Conservation (phyloP, 176 grass and related monocot genomes). For the Themeda triandra region DNA sequence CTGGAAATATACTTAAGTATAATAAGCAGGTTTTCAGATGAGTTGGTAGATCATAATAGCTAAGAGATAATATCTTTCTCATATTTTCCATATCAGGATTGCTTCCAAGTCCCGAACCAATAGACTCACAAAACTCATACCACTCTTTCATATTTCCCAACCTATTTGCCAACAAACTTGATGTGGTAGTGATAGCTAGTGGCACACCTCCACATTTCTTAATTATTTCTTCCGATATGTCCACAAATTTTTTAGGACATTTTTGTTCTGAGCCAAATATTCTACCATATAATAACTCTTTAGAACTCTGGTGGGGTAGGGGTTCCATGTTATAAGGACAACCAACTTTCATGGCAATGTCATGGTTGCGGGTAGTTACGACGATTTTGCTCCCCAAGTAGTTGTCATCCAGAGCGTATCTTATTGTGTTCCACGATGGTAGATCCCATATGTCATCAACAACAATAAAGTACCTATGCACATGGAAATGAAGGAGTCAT, state of each 20-base stretch:
- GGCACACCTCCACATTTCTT: conserved; percentile 1
- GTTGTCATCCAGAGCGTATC: neutral
- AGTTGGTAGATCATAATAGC: no score
- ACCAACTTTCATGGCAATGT: neutral
- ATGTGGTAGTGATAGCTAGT: neutral
- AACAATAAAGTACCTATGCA: neutral
- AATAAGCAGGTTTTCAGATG: no score
- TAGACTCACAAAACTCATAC: no score
- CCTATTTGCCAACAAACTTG: neutral
- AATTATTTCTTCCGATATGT: neutral
- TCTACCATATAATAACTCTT: neutral
- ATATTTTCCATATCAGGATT: no score
- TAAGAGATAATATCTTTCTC: no score
- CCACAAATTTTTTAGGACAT: neutral
- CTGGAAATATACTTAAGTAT: neutral
- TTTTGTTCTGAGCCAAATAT: neutral
- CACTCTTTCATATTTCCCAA: neutral
- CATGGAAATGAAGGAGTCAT: no score
- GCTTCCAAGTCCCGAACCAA: no score
- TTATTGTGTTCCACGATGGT: neutral
- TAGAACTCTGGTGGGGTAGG: neutral
- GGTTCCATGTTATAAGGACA: neutral
- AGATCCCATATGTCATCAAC: neutral
- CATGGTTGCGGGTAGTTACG: neutral
- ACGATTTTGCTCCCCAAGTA: neutral